phyloP scores from a whole-genome alignment of 768 basidiomycete species.

The Lentinula aciculospora region DNA sequence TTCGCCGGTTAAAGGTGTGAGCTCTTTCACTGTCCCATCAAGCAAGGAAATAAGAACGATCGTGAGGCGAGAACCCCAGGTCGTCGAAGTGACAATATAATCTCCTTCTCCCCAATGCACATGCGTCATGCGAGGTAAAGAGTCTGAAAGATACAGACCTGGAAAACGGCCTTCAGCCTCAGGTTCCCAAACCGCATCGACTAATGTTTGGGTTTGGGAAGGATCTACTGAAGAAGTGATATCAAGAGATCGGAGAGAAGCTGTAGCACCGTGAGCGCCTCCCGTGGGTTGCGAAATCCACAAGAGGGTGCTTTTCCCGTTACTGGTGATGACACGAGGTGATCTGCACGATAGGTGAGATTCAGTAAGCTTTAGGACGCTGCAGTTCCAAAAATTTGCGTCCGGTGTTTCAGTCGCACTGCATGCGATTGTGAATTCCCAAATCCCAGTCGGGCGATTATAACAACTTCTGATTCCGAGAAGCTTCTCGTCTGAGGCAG shows the following conservation, averaged over 20 bases:
- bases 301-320: constrained; percentile 25
- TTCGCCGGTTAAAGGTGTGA: constrained; percentile 35
- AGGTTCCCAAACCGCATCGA: constrained; percentile 37
- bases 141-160: constrained; percentile 44
- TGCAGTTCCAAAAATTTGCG: constrained; percentile 13
- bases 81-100: constrained; percentile 38
- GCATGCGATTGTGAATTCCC: constrained; percentile 34
- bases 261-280: constrained; percentile 55
- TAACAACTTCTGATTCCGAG: constrained; percentile 56
- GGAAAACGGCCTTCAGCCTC: constrained; percentile 44
- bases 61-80: constrained; percentile 49
- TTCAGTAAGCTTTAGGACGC: constrained; percentile 33
- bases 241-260: constrained; percentile 40
- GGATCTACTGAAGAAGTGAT: constrained; percentile 18
- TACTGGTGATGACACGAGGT: constrained; percentile 38
- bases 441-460: constrained; percentile 56
- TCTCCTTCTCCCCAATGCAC: constrained; percentile 10
- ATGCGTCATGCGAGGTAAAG: constrained; percentile 24
- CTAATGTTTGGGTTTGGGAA: constrained; percentile 21
- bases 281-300: constrained; percentile 53
- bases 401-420: constrained; percentile 6
- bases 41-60: constrained; percentile 39
- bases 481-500: constrained; percentile 48
- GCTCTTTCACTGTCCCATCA: constrained; percentile 33
- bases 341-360: constrained; percentile 49